Conservation (phyloP, 805 yeast genomes). For the Myxozyma neotropica region DNA sequence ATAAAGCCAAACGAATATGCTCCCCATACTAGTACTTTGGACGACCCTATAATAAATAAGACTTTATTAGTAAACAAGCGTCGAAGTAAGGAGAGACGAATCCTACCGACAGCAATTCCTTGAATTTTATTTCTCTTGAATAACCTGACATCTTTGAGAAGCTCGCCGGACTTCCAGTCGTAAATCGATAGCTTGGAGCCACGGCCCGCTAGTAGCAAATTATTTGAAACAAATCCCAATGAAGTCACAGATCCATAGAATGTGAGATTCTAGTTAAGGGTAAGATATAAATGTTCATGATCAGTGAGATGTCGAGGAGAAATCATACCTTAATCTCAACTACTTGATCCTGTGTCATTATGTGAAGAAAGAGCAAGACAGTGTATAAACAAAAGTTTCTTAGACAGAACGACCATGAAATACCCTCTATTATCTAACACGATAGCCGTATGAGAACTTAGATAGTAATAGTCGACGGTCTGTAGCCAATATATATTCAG, state of each 20-base stretch:
- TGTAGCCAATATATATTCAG: no score
- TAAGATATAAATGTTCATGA: neutral
- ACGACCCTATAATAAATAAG: slow-evolving; percentile 32
- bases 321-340: neutral
- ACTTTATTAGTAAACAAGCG: neutral
- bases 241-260: slow-evolving; percentile 72
- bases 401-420: no score
- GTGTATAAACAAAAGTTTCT: no score
- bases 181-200: slow-evolving; percentile 69
- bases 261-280: slow-evolving; percentile 1
- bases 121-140: slow-evolving; percentile 81
- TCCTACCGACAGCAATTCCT: slow-evolving; percentile 54
- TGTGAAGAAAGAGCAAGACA: no score
- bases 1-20: slow-evolving; percentile 65
- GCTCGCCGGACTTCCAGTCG: slow-evolving; percentile 47
- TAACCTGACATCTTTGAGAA: slow-evolving; percentile 49
- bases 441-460: no score
- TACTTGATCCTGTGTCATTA: neutral
- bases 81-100: neutral
- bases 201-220: slow-evolving; percentile 60
- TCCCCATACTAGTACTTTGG: slow-evolving; percentile 57
- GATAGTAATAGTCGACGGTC: no score
- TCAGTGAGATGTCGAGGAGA: neutral
- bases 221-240: slow-evolving; percentile 49
- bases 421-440: no score